Conservation (phyloP, 73 alveolate species). For the Halteria grandinella region DNA sequence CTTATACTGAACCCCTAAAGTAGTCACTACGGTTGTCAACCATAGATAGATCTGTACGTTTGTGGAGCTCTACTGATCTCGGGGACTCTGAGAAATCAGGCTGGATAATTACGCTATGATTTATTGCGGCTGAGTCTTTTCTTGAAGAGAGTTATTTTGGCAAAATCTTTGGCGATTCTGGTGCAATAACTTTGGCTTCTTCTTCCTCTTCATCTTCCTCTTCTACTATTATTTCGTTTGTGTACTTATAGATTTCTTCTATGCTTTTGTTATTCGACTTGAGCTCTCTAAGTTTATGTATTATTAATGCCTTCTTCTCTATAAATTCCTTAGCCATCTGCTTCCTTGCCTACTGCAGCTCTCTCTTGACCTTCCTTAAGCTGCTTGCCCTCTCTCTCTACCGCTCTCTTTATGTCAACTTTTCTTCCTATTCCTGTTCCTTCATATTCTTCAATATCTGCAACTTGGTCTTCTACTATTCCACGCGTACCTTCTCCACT, state of each 20-base stretch:
- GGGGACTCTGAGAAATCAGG: no score
- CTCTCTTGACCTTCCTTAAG: not conserved
- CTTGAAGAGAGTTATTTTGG: no score
- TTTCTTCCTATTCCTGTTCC: conserved; percentile 40
- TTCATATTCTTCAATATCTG: not conserved
- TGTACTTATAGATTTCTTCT: conserved; percentile 30
- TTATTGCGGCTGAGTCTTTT: no score
- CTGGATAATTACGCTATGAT: no score
- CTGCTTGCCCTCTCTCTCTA: not conserved
- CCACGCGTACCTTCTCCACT: no score
- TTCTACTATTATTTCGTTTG: conserved; percentile 25
- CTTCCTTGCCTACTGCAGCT: not conserved
- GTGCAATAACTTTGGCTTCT: no score
- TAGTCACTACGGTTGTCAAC: no score
- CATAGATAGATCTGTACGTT: no score
- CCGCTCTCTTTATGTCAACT: not conserved
- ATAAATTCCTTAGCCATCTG: conserved; percentile 3
- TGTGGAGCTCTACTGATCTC: no score
- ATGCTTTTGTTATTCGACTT: conserved; percentile 11
- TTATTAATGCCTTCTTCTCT: conserved; percentile 5
- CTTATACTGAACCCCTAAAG: no score
- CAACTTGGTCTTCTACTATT: no score
- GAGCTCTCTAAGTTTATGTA: not conserved
- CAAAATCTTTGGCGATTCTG: no score
- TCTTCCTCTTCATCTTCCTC: conserved; percentile 44